Evolutionary conservation across 73 alveolate genomes (phyloP).

Genomic region (Blepharisma japonicum): DNA sequence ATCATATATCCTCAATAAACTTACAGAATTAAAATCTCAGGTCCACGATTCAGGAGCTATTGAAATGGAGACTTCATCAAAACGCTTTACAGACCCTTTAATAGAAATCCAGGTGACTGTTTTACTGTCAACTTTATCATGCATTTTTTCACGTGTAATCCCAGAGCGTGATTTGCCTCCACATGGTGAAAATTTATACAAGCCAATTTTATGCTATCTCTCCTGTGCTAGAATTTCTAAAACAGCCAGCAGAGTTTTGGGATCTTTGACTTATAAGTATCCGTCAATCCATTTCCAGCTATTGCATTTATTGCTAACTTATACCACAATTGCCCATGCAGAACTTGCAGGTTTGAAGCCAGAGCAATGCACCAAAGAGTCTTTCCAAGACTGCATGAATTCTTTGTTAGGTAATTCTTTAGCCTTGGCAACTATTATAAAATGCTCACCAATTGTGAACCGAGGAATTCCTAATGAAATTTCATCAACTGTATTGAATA

Average conservation of each 20-base stretch:
- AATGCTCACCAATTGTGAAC: neutral
- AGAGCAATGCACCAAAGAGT: neutral
- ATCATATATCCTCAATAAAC: too few species aligned
- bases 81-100: too few species aligned
- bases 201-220: neutral
- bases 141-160: too few species aligned
- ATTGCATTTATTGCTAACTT: neutral
- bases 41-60: too few species aligned
- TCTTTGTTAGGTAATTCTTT: neutral
- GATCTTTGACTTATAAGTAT: neutral
- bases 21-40: too few species aligned
- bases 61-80: too few species aligned
- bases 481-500: neutral
- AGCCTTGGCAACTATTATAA: neutral
- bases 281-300: neutral
- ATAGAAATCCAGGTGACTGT: too few species aligned
- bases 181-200: neutral
- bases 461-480: slow-evolving; percentile 17
- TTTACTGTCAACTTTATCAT: too few species aligned
- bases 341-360: slow-evolving; percentile 11
- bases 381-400: neutral
- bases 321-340: slow-evolving; percentile 13
- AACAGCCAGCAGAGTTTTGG: neutral
- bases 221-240: neutral
- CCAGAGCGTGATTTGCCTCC: neutral